These are phyloP conservation scores for Fusarium falciforme DNA, from an alignment of 2,329 filamentous ascomycete species.

Conservation along the genomic window DNA sequence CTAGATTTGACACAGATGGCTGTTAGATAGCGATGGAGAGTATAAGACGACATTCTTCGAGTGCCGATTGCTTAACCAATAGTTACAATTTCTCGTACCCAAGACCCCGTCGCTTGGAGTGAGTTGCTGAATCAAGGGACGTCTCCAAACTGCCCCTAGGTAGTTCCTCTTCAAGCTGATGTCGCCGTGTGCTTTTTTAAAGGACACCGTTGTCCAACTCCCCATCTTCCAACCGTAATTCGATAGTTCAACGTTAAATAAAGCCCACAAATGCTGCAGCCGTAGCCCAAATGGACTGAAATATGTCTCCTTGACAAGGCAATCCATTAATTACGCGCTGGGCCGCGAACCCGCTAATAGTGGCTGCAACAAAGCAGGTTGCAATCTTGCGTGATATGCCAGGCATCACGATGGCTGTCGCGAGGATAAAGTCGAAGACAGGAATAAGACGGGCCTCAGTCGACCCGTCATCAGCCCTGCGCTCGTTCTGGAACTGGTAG, in stretches of 20 bases:
- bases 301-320: background rate
- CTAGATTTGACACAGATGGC: too few species aligned
- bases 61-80: too few species aligned
- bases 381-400: slow-evolving; percentile 14
- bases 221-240: background rate
- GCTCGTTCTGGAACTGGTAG: slow-evolving; percentile 24
- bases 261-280: background rate
- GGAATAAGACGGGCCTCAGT: slow-evolving; percentile 11
- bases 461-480: slow-evolving; percentile 17
- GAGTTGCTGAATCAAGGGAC: too few species aligned
- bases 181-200: background rate
- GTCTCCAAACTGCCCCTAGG: rapidly evolving
- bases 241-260: background rate
- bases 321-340: slow-evolving; percentile 8
- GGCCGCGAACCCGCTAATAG: slow-evolving; percentile 9
- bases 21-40: too few species aligned
- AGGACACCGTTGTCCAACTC: background rate
- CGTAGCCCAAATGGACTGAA: slow-evolving; percentile 23
- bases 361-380: slow-evolving; percentile 23
- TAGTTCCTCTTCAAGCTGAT: background rate
- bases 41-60: too few species aligned
- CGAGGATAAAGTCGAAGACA: slow-evolving; percentile 17
- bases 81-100: too few species aligned
- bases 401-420: background rate
- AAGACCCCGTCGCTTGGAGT: too few species aligned